These are phyloP conservation scores for Aspergillus ruber DNA, from an alignment of 2,329 filamentous ascomycete species.

Conservation along the genomic window DNA sequence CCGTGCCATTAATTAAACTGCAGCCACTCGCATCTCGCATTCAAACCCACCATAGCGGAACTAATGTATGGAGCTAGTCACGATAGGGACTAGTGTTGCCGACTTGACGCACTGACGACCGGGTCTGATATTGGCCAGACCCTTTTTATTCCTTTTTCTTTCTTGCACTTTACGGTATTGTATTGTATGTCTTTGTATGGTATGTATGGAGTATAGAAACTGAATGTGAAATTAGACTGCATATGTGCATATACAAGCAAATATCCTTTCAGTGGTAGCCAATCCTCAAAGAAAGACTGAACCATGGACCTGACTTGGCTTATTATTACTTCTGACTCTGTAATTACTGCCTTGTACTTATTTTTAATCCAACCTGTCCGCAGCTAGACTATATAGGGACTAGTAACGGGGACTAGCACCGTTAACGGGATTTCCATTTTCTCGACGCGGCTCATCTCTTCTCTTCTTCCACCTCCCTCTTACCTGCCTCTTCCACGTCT, in stretches of 20 bases:
- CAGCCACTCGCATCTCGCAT: background rate
- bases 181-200: background rate
- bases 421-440: background rate
- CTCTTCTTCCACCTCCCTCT: background rate
- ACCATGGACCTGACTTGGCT: background rate
- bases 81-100: background rate
- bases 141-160: background rate
- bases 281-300: background rate
- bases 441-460: background rate
- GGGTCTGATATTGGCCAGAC: background rate
- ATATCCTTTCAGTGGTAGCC: too few relatives aligned
- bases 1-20: background rate
- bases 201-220: background rate
- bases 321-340: background rate
- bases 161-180: background rate
- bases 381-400: background rate
- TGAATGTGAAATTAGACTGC: background rate
- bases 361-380: background rate
- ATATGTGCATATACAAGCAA: too few relatives aligned
- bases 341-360: background rate
- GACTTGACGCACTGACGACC: background rate
- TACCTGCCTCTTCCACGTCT: background rate
- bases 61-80: background rate
- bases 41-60: background rate
- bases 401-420: background rate